Evolutionary conservation across 495 filamentous ascomycete species (phyloP).

Genomic region (Clavariopsis aquatica): DNA sequence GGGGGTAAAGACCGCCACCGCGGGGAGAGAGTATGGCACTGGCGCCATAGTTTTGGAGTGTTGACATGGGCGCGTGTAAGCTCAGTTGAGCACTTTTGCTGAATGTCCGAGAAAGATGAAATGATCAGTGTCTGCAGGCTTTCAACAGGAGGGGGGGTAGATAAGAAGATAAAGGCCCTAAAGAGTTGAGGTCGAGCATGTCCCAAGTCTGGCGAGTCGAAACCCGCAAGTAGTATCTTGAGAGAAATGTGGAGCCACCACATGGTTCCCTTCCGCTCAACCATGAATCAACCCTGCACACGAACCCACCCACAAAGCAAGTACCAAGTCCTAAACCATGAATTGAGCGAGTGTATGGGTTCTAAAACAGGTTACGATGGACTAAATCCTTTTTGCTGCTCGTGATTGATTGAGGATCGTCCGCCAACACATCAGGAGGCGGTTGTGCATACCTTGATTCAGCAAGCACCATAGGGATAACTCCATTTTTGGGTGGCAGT

Average conservation of each 20-base stretch:
- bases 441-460: too few species aligned
- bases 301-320: not conserved
- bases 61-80: not conserved
- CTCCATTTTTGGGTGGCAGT: too few species aligned
- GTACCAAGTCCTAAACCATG: not conserved
- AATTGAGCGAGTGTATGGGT: not conserved
- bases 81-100: not conserved
- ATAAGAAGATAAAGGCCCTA: not conserved
- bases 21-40: slow-evolving; percentile 13
- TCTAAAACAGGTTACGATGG: not conserved
- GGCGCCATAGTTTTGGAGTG: not conserved
- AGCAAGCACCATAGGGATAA: too few species aligned
- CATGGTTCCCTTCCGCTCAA: not conserved
- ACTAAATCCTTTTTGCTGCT: not conserved
- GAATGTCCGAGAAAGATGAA: not conserved
- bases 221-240: not conserved
- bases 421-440: too few species aligned
- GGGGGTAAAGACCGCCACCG: slow-evolving; percentile 29
- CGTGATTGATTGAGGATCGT: too few species aligned
- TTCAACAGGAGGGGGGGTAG: not conserved
- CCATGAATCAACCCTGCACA: not conserved
- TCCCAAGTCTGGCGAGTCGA: not conserved
- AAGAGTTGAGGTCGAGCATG: not conserved
- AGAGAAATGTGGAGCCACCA: not conserved
- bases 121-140: not conserved